phyloP scores from a whole-genome alignment of 75 land plant genomes.

The Chamaecyparis obtusa region DNA sequence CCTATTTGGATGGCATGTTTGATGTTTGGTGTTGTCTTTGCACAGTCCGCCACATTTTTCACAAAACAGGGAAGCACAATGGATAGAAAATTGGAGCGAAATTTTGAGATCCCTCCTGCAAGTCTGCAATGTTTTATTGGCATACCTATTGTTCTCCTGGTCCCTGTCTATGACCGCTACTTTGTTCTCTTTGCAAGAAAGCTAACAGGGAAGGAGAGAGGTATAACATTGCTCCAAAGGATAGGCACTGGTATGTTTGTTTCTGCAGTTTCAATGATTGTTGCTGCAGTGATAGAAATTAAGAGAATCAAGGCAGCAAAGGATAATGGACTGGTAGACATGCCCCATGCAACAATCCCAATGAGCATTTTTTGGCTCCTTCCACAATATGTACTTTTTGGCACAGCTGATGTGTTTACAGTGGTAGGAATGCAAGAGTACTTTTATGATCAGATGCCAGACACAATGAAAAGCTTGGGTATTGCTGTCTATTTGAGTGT shows the following conservation, averaged over 20 bases:
- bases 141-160: constrained; percentile 58
- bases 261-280: constrained; percentile 71
- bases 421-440: constrained; percentile 91
- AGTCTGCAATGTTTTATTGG: constrained; percentile 65
- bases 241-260: constrained; percentile 83
- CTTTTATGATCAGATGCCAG: constrained; percentile 81
- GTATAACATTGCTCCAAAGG: constrained; percentile 72
- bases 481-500: constrained; percentile 75
- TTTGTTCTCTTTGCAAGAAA: constrained; percentile 46
- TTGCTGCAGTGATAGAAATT: constrained; percentile 61
- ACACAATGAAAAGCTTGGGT: constrained; percentile 76
- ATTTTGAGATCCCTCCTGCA: constrained; percentile 83
- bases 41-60: constrained; percentile 82
- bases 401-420: constrained; percentile 88
- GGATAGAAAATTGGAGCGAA: constrained; percentile 51
- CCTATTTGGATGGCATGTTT: constrained; percentile 82
- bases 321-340: constrained; percentile 12
- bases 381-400: constrained; percentile 84
- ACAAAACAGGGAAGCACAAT: constrained; percentile 80
- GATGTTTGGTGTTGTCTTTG: constrained; percentile 74
- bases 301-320: constrained; percentile 36
- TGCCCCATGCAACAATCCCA: constrained; percentile 21
- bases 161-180: constrained; percentile 78
- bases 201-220: constrained; percentile 51
- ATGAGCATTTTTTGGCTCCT: constrained; percentile 79